phyloP scores from a whole-genome alignment of 768 basidiomycete species.

The Pleurotus platypus region DNA sequence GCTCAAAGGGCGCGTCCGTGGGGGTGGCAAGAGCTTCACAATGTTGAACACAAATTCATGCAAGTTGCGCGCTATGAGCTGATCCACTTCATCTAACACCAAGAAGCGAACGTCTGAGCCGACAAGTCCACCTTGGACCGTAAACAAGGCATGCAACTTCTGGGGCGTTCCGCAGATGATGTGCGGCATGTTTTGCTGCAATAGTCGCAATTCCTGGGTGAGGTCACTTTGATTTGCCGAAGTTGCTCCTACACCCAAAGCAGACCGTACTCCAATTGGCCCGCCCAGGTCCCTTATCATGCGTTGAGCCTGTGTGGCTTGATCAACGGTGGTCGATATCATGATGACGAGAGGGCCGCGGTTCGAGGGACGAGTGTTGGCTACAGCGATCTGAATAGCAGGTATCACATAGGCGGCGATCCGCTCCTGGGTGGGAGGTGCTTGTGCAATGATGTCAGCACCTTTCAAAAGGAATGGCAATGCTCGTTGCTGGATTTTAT shows the following conservation, averaged over 20 bases:
- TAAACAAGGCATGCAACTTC: conserved; percentile 90
- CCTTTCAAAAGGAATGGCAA: conserved; percentile 92
- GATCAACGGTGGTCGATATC: conserved; percentile 97
- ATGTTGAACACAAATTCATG: conserved; percentile 94
- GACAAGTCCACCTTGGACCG: conserved; percentile 66
- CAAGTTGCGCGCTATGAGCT: conserved; percentile 93
- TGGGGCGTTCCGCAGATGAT: conserved; percentile 97
- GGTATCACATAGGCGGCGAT: conserved; percentile 97
- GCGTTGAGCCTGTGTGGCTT: conserved; percentile 94
- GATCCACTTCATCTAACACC: conserved; percentile 96
- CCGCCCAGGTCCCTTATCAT: conserved; percentile 94
- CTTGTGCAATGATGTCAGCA: conserved; percentile 97
- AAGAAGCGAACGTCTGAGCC: conserved; percentile 90
- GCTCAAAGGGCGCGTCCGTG: conserved; percentile 65
- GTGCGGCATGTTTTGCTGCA: conserved; percentile 92
- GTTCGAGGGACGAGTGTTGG: conserved; percentile 58
- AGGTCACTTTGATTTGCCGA: conserved; percentile 53
- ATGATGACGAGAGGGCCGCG: conserved; percentile 88
- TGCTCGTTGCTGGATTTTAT: conserved; percentile 97
- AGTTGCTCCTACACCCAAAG: conserved; percentile 80
- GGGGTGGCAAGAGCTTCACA: conserved; percentile 88
- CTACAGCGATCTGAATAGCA: conserved; percentile 78
- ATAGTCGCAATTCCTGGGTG: conserved; percentile 72
- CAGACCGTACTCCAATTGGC: conserved; percentile 88
- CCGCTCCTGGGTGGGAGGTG: conserved; percentile 96